Conservation (phyloP, 2,329 filamentous ascomycete species). For the Talaromyces sp. region DNA sequence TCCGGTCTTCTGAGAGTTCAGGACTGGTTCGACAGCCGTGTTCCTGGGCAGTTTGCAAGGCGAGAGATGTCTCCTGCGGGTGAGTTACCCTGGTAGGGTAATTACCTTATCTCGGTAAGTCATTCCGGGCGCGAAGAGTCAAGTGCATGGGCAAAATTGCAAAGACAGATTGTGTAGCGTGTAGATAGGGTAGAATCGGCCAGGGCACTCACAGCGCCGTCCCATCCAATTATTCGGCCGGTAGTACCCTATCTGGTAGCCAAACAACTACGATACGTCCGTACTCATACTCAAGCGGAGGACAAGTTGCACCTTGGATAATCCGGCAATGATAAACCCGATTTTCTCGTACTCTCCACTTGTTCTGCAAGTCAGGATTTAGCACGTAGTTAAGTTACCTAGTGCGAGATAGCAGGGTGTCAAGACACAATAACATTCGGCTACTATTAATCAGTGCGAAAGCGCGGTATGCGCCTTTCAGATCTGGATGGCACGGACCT, state of each 20-base stretch:
- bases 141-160: not conserved
- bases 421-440: not conserved
- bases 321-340: not conserved
- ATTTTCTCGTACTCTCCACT: not conserved
- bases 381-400: not conserved
- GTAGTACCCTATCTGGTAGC: not conserved
- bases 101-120: not conserved
- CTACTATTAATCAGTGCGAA: not conserved
- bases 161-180: not conserved
- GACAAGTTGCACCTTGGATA: not conserved
- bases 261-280: too few species aligned
- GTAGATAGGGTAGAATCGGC: slow-evolving; percentile 7
- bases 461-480: slow-evolving; percentile 2
- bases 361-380: not conserved
- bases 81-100: not conserved
- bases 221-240: not conserved
- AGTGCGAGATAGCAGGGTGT: not conserved
- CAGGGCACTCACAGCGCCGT: not conserved
- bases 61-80: not conserved
- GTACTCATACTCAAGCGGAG: too few species aligned
- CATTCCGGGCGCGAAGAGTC: not conserved
- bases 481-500: not conserved
- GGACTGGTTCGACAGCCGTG: not conserved
- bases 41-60: not conserved
- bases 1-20: not conserved